A percentile compares a stretch with the other conserved stretches of the same genome.
These are phyloP conservation scores for Anethum foeniculum DNA, from an alignment of 140 eudicot species.

Conservation along the genomic window DNA sequence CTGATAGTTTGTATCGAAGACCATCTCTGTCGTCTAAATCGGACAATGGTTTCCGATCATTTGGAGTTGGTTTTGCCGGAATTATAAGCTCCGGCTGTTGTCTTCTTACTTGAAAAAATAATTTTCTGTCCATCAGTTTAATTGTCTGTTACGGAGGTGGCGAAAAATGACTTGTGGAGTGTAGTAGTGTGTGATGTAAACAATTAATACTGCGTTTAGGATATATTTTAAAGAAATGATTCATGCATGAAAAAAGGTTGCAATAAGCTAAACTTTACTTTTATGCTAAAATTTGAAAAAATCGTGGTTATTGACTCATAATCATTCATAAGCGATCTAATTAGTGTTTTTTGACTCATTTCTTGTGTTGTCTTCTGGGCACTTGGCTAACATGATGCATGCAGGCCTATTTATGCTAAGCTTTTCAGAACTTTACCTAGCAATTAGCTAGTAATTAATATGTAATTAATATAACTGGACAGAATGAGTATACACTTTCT, in stretches of 20 bases:
- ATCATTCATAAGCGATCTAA: neutral
- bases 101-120: neutral
- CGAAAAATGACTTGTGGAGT: neutral
- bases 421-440: neutral
- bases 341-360: neutral
- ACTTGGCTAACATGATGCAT: neutral
- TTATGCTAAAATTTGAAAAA: neutral
- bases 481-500: too few species aligned
- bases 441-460: too few species aligned
- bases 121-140: neutral
- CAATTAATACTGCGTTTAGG: neutral
- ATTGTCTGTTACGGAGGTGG: neutral
- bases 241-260: neutral
- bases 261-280: neutral
- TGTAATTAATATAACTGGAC: neutral
- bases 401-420: neutral
- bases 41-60: neutral
- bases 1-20: neutral
- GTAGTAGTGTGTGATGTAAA: neutral
- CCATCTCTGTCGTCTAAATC: conserved; percentile 2
- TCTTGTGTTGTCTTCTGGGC: neutral
- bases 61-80: conserved; percentile 29
- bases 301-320: neutral
- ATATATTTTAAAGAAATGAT: too few species aligned
- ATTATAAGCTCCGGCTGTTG: neutral